Base-by-base conservation (phyloP, 306 rosid genomes). In the Adenanthera pavonina region DNA sequence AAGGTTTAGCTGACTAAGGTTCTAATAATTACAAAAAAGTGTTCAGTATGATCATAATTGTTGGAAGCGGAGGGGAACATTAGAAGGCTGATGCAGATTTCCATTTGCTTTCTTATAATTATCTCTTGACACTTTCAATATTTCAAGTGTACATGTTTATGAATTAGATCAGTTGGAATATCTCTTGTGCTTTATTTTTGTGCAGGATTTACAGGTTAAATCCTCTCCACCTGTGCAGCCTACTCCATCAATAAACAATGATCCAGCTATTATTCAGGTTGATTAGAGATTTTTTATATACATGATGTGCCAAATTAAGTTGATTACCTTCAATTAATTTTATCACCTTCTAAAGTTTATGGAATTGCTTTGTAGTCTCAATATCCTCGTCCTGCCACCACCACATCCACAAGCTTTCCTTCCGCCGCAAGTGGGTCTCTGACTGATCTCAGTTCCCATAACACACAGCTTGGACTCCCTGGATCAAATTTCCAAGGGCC, bases 191-290 rank as follows among this genome's bases (percentile, higher is more conserved):
- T 78, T 77, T 72, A 74, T 61, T 75, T 20, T 75, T 17, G 6
- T 80, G 82, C 92, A 92, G 97, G 97, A 93, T 91, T 88, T 93
- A 84, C 97, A 91, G 90, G 97, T 93, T 74, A 93, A 93, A 80
- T 90, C 97, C 47, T 90, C 97, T 74, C 97, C 97, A 74, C 92
- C 97, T 74, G 83, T 81, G 76, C 94, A 88, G 83, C 90, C 97
- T 78, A 72, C 90, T 59, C 89, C 90, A 54, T 88, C 80, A 68
- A 84, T 90, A 56, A 93, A 90, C 84, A 87, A 84, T 86, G 97
- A 93, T 84, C 97, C 97, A 25, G 97, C 97, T 66, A 93, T 93
- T 85, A 93, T 93, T 67, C 97, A 91, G 91, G 97, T 92, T 79
- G 72, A 41, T 72, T 75, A 59, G 68, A 6, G 52, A 7, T 7